Evolutionary conservation across 768 basidiomycete species (phyloP), one percentile per base, ranked within the genome.

Genomic region (Auricularia auricula-judae): DNA sequence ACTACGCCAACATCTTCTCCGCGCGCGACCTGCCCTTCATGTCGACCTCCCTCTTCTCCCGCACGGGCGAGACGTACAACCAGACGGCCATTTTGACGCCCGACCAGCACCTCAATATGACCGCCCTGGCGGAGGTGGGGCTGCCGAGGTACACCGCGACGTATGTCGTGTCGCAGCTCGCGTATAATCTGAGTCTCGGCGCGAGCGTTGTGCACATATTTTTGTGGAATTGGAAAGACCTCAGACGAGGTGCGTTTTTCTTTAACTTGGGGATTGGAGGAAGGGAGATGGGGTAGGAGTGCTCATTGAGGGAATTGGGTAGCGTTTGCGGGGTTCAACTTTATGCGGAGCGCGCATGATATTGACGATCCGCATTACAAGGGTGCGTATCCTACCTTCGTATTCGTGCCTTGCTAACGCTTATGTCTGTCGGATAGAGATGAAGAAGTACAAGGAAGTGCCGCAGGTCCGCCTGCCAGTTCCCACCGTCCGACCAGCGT

Each of bases 361-460:
- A 72, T 82, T 34, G 77, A 82, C 62, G 81, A 82, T 67, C 78
- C 78, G n/a, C 81, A 81, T 70, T 82, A 79, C 66, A 72, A 76
- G 71, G 74, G 80, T 79, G 56, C 51, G 72, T n/a, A n/a, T n/a
- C n/a, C n/a, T n/a, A n/a, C n/a, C n/a, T n/a, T n/a, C n/a, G n/a
- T n/a, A n/a, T n/a, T n/a, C n/a, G n/a, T n/a, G n/a, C n/a, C n/a
- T n/a, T n/a, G n/a, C n/a, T n/a, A n/a, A n/a, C n/a, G n/a, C n/a
- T n/a, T n/a, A n/a, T n/a, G n/a, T n/a, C n/a, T n/a, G n/a, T n/a
- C n/a, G n/a, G n/a, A n/a, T n/a, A 80, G 79, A 76, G 63, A 83
- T 84, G 80, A 74, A 76, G 66, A 80, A 79, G 65, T 84, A 84
- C 66, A 71, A 72, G 14, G 82, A 84, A 68, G 82, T 82, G 1